A percentile compares a stretch with the other conserved stretches of the same genome.
Evolutionary conservation across 208 protist species (phyloP).

Genomic region (Trypanosoma avium): DNA sequence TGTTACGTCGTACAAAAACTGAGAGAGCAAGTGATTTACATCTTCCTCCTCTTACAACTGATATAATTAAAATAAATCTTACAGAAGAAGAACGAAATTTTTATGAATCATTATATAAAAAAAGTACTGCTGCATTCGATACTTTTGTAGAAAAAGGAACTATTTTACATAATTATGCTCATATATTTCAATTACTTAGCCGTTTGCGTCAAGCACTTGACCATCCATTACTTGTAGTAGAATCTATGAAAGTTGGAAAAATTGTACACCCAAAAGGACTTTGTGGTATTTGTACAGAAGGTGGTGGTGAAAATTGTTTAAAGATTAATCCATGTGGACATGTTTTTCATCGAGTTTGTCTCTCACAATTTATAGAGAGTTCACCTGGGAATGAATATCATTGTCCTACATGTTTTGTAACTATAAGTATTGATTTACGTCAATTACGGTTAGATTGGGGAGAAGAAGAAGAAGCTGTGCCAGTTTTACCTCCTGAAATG

Average conservation of each 20-base stretch:
- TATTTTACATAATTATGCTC: constrained; percentile 93
- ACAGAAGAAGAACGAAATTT: constrained; percentile 87
- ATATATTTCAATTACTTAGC: constrained; percentile 94
- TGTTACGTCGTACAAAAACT: constrained; percentile 91
- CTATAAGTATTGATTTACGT: constrained; percentile 86
- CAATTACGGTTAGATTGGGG: constrained; percentile 54
- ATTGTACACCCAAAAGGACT: constrained; percentile 67
- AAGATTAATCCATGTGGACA: constrained; percentile 79
- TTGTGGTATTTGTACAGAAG: constrained; percentile 85
- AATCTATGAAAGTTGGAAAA: constrained; percentile 65
- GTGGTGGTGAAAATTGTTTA: constrained; percentile 47
- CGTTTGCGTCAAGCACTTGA: constrained; percentile 91
- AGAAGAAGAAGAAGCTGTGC: constrained; percentile 58
- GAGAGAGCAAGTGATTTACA: constrained; percentile 85
- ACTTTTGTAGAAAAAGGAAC: constrained; percentile 90
- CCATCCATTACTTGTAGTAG: constrained; percentile 85
- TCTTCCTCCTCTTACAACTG: constrained; percentile 66
- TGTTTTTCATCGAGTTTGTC: constrained; percentile 83
- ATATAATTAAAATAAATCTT: constrained; percentile 56
- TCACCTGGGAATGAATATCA: constrained; percentile 69
- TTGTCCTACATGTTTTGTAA: constrained; percentile 86
- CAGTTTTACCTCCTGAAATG: constrained; percentile 76
- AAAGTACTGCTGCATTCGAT: constrained; percentile 87
- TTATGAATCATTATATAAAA: constrained; percentile 93
- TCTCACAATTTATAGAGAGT: constrained; percentile 86